Base-by-base conservation (phyloP, 495 filamentous ascomycete species). In the Bacidia rubella region DNA sequence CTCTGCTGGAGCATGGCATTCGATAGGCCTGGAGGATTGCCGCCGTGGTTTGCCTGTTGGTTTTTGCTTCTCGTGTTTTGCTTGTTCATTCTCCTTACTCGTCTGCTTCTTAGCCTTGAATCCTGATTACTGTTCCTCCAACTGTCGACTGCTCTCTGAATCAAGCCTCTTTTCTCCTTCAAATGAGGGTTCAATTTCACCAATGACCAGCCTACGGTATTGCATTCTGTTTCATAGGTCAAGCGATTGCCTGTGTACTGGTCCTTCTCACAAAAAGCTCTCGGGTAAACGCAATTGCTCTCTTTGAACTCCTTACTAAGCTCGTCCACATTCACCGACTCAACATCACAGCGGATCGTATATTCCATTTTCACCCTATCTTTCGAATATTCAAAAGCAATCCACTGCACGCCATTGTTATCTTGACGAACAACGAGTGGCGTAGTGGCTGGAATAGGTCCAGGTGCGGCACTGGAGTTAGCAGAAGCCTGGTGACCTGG, bases 311-410 rank as follows among this genome's bases (percentile, higher is more conserved):
- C 89, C 58, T 76, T 73, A 55, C 76, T 76, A 25, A 98, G 78
- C 41, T 76, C 81, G 47, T 96, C 89, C 47, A 90, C 86, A 63
- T 87, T 88, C 42, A 98, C 88, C 1, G 90, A 95, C 68, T 96
- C 92, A 21, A 97, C 92, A 60, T 98, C 92, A 62, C 92, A 98
- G 29, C 92, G 83, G 62, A 98, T 98, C 0, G 89, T 95, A 66
- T 98, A 98, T 65, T 95, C 92, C 88, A 96, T 95, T 78, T 98
- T 98, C 57, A 98, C 89, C 25, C 92, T 76, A 65, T 98, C 92
- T 23, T 92, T 81, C 15, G 93, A 97, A 66, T 98, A 98, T 62
- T 98, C 92, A 53, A 98, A 98, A 2, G 89, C 87, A 57, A 98
- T 98, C 92, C 92, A 97, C 63, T 98, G 92, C 11, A 97, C 92